Percentiles rank a stretch among this genome's conserved stretches.
These are phyloP conservation scores for Ilyonectria mors-panacis DNA, from an alignment of 2,329 filamentous ascomycete genomes.

Conservation along the genomic window DNA sequence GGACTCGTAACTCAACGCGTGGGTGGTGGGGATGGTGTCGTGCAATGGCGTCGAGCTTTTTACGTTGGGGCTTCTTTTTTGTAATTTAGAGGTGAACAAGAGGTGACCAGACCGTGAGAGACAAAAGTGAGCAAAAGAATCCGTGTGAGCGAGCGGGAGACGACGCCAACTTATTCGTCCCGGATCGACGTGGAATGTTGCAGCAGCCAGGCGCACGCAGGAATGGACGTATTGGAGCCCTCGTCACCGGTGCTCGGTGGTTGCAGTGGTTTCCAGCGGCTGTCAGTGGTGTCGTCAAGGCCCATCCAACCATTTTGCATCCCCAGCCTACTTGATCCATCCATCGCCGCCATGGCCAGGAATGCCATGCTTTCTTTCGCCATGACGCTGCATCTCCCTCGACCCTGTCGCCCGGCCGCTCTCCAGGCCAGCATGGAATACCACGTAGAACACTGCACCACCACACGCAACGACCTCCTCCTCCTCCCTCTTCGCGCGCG, in stretches of 20 bases:
- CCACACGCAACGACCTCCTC: not conserved
- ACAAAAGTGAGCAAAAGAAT: not conserved
- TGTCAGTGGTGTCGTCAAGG: slow-evolving; percentile 17
- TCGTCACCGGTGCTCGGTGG: slow-evolving; percentile 3
- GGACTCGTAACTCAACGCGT: slow-evolving; percentile 25
- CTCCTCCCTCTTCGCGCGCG: not conserved
- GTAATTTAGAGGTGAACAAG: not conserved
- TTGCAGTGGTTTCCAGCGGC: slow-evolving; percentile 8
- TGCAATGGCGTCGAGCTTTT: not conserved
- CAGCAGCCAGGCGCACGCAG: slow-evolving; percentile 31
- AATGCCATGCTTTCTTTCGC: slow-evolving; percentile 1
- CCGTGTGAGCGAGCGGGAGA: slow-evolving; percentile 23
- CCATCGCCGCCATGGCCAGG: slow-evolving; percentile 5
- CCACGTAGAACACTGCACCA: not conserved
- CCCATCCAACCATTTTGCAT: slow-evolving; percentile 2
- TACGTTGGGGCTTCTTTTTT: not conserved
- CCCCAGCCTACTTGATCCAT: slow-evolving; percentile 9
- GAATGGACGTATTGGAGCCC: slow-evolving; percentile 36
- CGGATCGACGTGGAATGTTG: slow-evolving; percentile 11
- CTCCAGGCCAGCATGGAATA: not conserved
- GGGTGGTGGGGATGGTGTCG: slow-evolving; percentile 23
- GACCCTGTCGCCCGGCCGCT: not conserved
- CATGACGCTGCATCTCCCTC: slow-evolving; percentile 1
- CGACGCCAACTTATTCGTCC: slow-evolving; percentile 37
- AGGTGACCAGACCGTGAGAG: not conserved